Evolutionary conservation across 768 basidiomycete genomes (phyloP).

Genomic region (Baorangia bicolor): DNA sequence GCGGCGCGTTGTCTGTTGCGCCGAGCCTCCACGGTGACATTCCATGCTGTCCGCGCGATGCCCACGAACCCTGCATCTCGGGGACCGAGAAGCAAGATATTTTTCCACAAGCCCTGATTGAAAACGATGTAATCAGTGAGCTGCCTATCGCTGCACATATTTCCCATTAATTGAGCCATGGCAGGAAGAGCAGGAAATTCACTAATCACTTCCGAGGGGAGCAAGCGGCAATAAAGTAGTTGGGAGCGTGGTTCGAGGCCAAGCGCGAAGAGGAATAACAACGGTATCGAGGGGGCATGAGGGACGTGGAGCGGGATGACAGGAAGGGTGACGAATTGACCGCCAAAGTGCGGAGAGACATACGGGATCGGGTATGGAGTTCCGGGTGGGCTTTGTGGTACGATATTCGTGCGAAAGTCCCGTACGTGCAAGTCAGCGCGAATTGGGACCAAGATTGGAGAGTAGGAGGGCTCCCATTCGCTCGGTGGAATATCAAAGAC

Average conservation of each 20-base stretch:
- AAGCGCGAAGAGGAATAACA: constrained; percentile 59
- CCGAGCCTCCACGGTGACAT: constrained; percentile 67
- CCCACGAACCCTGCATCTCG: constrained; percentile 44
- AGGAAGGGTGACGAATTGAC: constrained; percentile 47
- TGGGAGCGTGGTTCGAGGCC: constrained; percentile 49
- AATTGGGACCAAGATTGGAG: constrained; percentile 54
- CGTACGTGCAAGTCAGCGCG: constrained; percentile 45
- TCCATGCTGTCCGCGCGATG: constrained; percentile 65
- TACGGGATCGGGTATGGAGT: constrained; percentile 34
- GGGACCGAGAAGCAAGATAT: constrained; percentile 55
- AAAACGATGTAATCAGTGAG: constrained; percentile 33
- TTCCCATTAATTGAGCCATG: constrained; percentile 54
- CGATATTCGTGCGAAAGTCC: constrained; percentile 38
- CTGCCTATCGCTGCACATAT: constrained; percentile 36
- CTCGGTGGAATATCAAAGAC: constrained; percentile 36
- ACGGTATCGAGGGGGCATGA: constrained; percentile 51
- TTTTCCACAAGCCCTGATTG: constrained; percentile 68
- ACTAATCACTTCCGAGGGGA: constrained; percentile 48
- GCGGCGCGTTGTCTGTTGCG: constrained; percentile 27
- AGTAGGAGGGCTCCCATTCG: constrained; percentile 30
- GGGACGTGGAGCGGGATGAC: constrained; percentile 49
- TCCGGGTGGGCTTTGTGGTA: constrained; percentile 34
- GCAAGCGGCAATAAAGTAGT: constrained; percentile 48
- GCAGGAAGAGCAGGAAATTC: constrained; percentile 62
- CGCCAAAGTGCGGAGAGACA: constrained; percentile 14